These are phyloP conservation scores for Dissoconium aciculare DNA, from an alignment of 2,329 filamentous ascomycete genomes.

Conservation along the genomic window DNA sequence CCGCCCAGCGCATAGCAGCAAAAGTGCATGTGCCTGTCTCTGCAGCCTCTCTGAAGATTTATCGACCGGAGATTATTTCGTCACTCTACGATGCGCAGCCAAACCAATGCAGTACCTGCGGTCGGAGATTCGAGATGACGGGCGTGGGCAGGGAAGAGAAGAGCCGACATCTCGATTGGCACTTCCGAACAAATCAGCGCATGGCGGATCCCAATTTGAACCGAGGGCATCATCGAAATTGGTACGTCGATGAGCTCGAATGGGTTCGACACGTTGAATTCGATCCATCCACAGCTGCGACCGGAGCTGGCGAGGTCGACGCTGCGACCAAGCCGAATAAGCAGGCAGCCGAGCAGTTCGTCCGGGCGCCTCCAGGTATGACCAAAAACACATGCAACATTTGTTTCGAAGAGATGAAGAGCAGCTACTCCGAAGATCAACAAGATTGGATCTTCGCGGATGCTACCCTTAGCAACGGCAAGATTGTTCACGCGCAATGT, in stretches of 20 bases:
- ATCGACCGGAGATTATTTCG: constrained; percentile 58
- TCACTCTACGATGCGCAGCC: constrained; percentile 68
- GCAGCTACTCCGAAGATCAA: constrained; percentile 77
- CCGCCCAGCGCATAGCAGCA: constrained; percentile 4
- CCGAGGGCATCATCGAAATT: constrained; percentile 77
- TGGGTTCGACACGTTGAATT: constrained; percentile 79
- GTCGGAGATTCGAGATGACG: constrained; percentile 66
- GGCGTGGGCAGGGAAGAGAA: constrained; percentile 72
- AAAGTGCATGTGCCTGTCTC: constrained; percentile 14
- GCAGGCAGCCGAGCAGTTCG: constrained; percentile 52
- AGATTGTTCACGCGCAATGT: constrained; percentile 82
- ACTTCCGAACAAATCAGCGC: constrained; percentile 83
- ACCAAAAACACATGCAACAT: constrained; percentile 76
- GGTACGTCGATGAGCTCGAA: constrained; percentile 85
- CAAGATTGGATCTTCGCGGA: constrained; percentile 98
- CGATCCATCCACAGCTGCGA: constrained; percentile 43
- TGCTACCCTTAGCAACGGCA: constrained; percentile 58
- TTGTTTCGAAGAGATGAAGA: constrained; percentile 89
- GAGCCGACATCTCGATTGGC: constrained; percentile 91
- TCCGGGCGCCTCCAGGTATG: constrained; percentile 64
- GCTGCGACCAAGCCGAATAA: constrained; percentile 33
- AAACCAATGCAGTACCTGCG: constrained; percentile 81
- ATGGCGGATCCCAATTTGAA: constrained; percentile 67
- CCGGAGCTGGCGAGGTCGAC: constrained; percentile 27
- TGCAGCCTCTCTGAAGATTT: constrained; percentile 25